Conservation (phyloP, 2,329 filamentous ascomycete species). For the Boeremia lycopersici region DNA sequence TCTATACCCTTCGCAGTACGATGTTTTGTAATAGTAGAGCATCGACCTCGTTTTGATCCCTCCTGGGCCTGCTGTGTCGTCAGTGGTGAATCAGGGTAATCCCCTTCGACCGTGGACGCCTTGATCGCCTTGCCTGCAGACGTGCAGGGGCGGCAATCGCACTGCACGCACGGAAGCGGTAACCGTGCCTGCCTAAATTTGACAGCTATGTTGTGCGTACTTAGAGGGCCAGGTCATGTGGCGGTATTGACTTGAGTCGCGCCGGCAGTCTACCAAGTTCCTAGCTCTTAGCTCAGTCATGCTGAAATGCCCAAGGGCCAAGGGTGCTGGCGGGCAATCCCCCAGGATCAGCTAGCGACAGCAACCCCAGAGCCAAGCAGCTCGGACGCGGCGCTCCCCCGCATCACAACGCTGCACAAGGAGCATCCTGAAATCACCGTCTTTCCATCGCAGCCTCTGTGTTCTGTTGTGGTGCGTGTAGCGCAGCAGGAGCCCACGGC, state of each 20-base stretch:
- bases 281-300: background rate
- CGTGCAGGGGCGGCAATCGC: background rate
- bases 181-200: background rate
- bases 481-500: background rate
- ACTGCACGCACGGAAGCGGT: background rate
- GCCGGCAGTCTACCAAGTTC: background rate
- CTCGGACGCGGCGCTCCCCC: slow-evolving; percentile 16
- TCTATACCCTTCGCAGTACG: background rate
- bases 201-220: background rate
- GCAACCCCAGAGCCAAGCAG: slow-evolving; percentile 9
- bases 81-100: slow-evolving; percentile 6
- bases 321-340: slow-evolving; percentile 19
- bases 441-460: background rate
- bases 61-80: background rate
- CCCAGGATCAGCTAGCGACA: slow-evolving; percentile 26
- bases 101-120: slow-evolving; percentile 9
- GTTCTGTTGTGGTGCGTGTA: background rate
- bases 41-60: slow-evolving; percentile 8
- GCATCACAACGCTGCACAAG: slow-evolving; percentile 18
- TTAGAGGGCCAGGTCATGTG: background rate
- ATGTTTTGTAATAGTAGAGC: slow-evolving; percentile 4
- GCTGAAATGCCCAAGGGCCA: background rate
- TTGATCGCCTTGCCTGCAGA: slow-evolving; percentile 3
- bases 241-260: slow-evolving; percentile 1
- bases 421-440: background rate